These are phyloP conservation scores for Hypoxylon sp. DNA, from an alignment of 2,329 filamentous ascomycete species.

Conservation along the genomic window DNA sequence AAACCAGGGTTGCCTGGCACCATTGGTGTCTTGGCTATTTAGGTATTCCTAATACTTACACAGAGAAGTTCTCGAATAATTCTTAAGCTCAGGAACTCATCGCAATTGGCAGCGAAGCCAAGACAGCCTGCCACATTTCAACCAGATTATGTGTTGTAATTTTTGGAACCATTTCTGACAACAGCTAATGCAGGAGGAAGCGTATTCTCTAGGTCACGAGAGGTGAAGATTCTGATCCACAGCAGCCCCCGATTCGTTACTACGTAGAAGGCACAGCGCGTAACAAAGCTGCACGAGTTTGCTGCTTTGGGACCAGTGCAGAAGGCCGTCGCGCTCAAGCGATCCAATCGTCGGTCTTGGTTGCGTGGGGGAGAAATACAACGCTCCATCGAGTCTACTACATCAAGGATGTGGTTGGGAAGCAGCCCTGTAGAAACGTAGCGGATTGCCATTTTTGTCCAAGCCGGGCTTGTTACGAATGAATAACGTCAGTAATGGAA, in stretches of 20 bases:
- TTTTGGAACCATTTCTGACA: constrained; percentile 32
- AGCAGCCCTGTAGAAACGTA: constrained; percentile 38
- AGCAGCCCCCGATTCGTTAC: constrained; percentile 36
- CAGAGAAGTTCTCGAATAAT: constrained; percentile 20
- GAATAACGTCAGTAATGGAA: constrained; percentile 32
- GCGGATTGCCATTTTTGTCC: constrained; percentile 38
- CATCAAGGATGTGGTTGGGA: constrained; percentile 30
- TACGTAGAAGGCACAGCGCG: constrained; percentile 34
- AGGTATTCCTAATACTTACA: constrained; percentile 26
- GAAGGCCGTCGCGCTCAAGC: constrained; percentile 28
- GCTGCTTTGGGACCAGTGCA: constrained; percentile 43
- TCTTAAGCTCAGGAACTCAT: constrained; percentile 14
- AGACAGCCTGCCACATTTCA: constrained; percentile 46
- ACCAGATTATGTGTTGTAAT: constrained; percentile 31
- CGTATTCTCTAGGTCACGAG: constrained; percentile 43
- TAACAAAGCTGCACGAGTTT: constrained; percentile 39
- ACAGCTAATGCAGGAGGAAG: constrained; percentile 45
- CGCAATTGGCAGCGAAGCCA: constrained; percentile 31
- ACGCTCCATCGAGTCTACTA: constrained; percentile 35
- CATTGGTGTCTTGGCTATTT: constrained; percentile 32
- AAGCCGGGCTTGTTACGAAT: constrained; percentile 40
- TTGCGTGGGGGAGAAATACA: constrained; percentile 39
- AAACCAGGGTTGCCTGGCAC: constrained; percentile 19
- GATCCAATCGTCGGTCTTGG: constrained; percentile 29
- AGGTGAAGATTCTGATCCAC: constrained; percentile 40